phyloP scores from a whole-genome alignment of 2,329 filamentous ascomycete species.

The Xylariaceae sp. region DNA sequence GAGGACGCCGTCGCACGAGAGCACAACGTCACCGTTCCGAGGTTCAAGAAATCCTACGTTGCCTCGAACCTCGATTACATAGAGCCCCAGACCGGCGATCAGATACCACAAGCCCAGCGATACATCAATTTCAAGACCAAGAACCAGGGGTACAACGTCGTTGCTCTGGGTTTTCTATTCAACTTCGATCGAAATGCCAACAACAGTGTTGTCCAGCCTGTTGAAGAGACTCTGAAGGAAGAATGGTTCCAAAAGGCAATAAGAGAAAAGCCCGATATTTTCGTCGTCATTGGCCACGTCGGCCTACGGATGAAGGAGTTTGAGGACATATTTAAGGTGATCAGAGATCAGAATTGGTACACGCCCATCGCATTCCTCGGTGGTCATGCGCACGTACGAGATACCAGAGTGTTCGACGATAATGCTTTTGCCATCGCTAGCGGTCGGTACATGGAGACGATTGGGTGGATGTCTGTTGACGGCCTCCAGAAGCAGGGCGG shows the following conservation, averaged over 20 bases:
- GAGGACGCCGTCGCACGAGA: conserved; percentile 76
- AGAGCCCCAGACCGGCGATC: conserved; percentile 69
- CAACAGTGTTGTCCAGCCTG: conserved; percentile 82
- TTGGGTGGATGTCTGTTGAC: conserved; percentile 88
- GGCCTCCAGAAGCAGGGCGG: conserved; percentile 52
- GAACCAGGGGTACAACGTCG: conserved; percentile 79
- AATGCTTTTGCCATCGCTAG: conserved; percentile 80
- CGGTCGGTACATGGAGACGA: conserved; percentile 91
- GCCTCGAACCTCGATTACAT: conserved; percentile 93
- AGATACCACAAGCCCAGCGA: conserved; percentile 75
- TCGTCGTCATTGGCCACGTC: conserved; percentile 85
- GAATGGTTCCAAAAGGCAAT: conserved; percentile 89
- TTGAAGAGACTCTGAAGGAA: conserved; percentile 79
- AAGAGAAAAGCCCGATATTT: conserved; percentile 81
- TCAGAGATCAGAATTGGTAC: conserved; percentile 75
- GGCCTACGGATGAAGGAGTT: conserved; percentile 81
- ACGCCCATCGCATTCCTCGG: conserved; percentile 91
- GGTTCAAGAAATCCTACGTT: conserved; percentile 79
- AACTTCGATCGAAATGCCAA: conserved; percentile 90
- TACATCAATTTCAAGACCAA: conserved; percentile 91
- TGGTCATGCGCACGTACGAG: conserved; percentile 86
- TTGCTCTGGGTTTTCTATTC: conserved; percentile 94
- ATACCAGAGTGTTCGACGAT: conserved; percentile 78
- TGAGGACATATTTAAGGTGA: conserved; percentile 73
- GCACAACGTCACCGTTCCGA: conserved; percentile 77